Evolutionary conservation across 208 protist species (phyloP), one percentile per base, ranked within the genome.

Genomic region (Sergeia podlipaevii): DNA sequence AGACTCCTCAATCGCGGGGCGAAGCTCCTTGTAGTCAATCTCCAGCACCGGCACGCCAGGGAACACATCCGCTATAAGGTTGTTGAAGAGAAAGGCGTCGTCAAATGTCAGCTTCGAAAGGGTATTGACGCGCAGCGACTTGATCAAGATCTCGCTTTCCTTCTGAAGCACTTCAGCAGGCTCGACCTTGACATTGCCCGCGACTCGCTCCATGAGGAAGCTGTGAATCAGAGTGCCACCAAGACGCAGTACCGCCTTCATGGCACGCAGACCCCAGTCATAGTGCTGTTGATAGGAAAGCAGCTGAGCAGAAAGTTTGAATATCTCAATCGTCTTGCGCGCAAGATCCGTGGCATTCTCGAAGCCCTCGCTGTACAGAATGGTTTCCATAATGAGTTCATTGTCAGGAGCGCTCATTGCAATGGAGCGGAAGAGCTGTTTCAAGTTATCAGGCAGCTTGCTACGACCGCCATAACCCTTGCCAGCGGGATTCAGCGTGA

Each of bases 341-440:
- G 91, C 79, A 20, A 99, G 74, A 7, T 86, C 77, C 49, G 88
- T 97, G 3, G 97, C 97, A 62, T 97, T 80, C 47, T 89, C 80
- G 65, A 99, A 99, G 17, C 98, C 98, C 65, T 99, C 97, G 51
- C 95, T 96, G 69, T 92, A 98, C 23, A 99, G 82, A 57, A 99
- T 98, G 1, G 98, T 98, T 75, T 99, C 96, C 15, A 92, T 89
- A 51, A 99, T 99, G 11, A 99, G 80, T 50, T 97, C 91, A 66
- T 97, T 97, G 76, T 99, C 97, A 1, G 98, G 97, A n/a, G 75
- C 89, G 44, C 91, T 89, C 98, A 99, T 99, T n/a, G 97, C 97
- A 10, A 99, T 97, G 28, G 96, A 94, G 39, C 98, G 85, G 82
- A 99, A 99, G 28, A 99, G 82, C 76, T 98, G 94, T 76, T 98